Conservation (phyloP, 495 filamentous ascomycete genomes). For the Daldinia bambusicola region DNA sequence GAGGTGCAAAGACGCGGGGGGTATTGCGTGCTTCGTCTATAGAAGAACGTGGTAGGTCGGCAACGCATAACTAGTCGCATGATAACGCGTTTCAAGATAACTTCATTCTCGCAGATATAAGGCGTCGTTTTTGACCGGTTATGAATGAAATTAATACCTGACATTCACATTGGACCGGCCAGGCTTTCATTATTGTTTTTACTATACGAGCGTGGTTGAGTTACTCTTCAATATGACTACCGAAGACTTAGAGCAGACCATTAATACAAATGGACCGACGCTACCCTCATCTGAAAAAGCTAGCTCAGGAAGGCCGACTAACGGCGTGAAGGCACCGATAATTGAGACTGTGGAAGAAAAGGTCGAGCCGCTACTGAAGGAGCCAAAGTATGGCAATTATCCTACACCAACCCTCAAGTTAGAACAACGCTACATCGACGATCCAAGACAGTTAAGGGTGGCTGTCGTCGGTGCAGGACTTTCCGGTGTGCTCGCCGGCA, state of each 20-base stretch:
- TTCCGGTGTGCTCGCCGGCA: conserved; percentile 69
- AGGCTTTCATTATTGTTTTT: conserved; percentile 4
- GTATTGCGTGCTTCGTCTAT: conserved; percentile 44
- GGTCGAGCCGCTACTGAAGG: conserved; percentile 22
- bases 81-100: conserved; percentile 35
- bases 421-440: conserved; percentile 63
- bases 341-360: conserved; percentile 18
- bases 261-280: conserved; percentile 13
- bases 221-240: conserved; percentile 25
- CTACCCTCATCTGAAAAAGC: conserved; percentile 9
- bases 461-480: conserved; percentile 74
- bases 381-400: conserved; percentile 21
- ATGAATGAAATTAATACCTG: background rate
- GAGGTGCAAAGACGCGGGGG: conserved; percentile 46
- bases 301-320: conserved; percentile 7
- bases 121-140: conserved; percentile 13
- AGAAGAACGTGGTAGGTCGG: conserved; percentile 34
- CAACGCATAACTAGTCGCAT: conserved; percentile 21
- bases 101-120: conserved; percentile 33
- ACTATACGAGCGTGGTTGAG: background rate
- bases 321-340: conserved; percentile 28
- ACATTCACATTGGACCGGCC: background rate
- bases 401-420: conserved; percentile 43
- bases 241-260: conserved; percentile 16
- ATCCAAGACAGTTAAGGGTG: conserved; percentile 64